Percentiles rank a stretch among this genome's conserved stretches.
phyloP scores from a whole-genome alignment of 345 rosid genomes.

The Populus davidiana region DNA sequence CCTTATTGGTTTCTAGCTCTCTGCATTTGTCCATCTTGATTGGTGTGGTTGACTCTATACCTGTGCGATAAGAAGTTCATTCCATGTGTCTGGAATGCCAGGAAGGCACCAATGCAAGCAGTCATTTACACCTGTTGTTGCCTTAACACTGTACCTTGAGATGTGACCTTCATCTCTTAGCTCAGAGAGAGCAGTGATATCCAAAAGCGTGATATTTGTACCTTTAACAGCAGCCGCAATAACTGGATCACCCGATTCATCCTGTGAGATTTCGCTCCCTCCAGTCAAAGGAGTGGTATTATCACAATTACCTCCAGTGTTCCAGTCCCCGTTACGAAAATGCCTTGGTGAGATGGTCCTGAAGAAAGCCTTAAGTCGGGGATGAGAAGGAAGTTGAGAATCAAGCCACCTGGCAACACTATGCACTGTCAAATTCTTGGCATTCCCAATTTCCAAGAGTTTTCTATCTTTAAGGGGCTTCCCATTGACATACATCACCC shows the following conservation, averaged over 20 bases:
- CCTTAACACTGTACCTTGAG: constrained; percentile 42
- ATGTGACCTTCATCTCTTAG: constrained; percentile 32
- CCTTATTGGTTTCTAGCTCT: background rate
- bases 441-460: constrained; percentile 30
- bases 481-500: constrained; percentile 54
- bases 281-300: constrained; percentile 38
- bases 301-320: constrained; percentile 46
- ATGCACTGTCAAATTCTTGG: constrained; percentile 47
- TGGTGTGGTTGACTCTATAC: constrained; percentile 1
- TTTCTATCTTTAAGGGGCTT: constrained; percentile 27
- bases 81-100: constrained; percentile 26
- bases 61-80: constrained; percentile 18
- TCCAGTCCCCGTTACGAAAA: constrained; percentile 50
- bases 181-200: constrained; percentile 27
- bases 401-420: constrained; percentile 51
- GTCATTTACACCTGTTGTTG: constrained; percentile 47
- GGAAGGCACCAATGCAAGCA: constrained; percentile 99
- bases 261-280: constrained; percentile 37
- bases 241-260: constrained; percentile 22
- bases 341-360: constrained; percentile 50
- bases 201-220: constrained; percentile 24
- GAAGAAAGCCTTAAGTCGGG: constrained; percentile 38
- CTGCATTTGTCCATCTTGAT: background rate
- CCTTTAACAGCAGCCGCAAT: constrained; percentile 21
- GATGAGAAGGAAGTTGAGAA: constrained; percentile 34